These are phyloP conservation scores for Hemileia vastatrix DNA, from an alignment of 1,284 basidiomycete genomes.

Conservation along the genomic window DNA sequence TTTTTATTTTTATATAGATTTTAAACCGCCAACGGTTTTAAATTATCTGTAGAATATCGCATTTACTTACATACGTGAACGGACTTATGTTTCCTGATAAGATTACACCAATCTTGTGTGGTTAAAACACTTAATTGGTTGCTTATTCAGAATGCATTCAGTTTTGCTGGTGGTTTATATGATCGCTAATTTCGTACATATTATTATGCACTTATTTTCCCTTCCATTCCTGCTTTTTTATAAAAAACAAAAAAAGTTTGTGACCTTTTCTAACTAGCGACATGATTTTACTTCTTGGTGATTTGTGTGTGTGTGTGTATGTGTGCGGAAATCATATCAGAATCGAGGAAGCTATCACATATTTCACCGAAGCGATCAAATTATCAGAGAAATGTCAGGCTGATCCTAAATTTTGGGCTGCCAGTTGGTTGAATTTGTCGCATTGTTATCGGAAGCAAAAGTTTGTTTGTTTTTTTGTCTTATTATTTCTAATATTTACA, in stretches of 20 bases:
- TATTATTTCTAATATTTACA: background rate
- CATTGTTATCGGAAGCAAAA: constrained; percentile 70
- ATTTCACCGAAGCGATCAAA: constrained; percentile 64
- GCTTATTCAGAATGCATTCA: background rate
- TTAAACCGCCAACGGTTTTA: too few relatives aligned
- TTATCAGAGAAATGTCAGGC: constrained; percentile 71
- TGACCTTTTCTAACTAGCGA: too few relatives aligned
- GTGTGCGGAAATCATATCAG: too few relatives aligned
- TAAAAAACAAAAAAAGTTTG: too few relatives aligned
- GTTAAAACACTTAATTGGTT: too few relatives aligned
- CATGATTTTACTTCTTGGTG: constrained; percentile 14
- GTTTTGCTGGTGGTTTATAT: background rate
- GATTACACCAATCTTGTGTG: too few relatives aligned
- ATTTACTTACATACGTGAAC: background rate
- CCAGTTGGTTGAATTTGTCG: constrained; percentile 80
- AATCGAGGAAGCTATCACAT: constrained; percentile 57
- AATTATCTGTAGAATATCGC: background rate
- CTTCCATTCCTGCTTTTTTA: constrained; percentile 9
- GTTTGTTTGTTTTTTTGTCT: constrained; percentile 47
- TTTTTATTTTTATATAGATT: too few relatives aligned
- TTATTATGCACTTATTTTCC: background rate
- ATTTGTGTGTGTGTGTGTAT: too few relatives aligned
- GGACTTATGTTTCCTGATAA: too few relatives aligned
- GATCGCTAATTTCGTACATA: background rate
- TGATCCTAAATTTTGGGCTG: constrained; percentile 69